Conservation (phyloP, 139 green algal genomes). For the Deuterostichococcus epilithicus region DNA sequence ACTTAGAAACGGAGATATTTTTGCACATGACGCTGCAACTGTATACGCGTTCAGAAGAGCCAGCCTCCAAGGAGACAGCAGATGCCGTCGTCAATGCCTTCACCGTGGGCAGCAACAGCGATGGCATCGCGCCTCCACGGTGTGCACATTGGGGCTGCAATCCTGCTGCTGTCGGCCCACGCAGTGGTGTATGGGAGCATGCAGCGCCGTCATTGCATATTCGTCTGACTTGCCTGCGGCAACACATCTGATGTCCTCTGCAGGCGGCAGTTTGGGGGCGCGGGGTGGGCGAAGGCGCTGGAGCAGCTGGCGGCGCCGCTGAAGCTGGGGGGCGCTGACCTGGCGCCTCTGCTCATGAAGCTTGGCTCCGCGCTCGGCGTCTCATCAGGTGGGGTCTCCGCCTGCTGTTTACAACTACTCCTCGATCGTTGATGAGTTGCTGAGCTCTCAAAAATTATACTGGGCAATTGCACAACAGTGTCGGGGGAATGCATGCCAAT, state of each 20-base stretch:
- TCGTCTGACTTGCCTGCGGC: too few relatives aligned
- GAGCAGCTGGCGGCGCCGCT: slow-evolving; percentile 51
- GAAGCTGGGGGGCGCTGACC: slow-evolving; percentile 54
- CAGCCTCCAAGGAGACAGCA: not conserved
- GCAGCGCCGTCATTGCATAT: too few relatives aligned
- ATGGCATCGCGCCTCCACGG: not conserved
- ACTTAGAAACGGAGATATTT: slow-evolving; percentile 86
- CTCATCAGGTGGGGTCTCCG: slow-evolving; percentile 9
- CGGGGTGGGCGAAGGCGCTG: not conserved
- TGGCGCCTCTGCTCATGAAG: slow-evolving; percentile 59
- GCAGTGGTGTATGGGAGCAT: too few relatives aligned
- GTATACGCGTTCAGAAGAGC: slow-evolving; percentile 8
- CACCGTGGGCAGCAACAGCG: not conserved
- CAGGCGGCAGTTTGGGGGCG: not conserved
- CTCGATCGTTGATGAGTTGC: too few relatives aligned
- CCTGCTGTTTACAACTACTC: too few relatives aligned
- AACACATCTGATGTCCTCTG: too few relatives aligned
- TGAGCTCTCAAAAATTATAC: too few relatives aligned
- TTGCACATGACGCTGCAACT: slow-evolving; percentile 68
- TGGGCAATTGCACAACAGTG: too few relatives aligned
- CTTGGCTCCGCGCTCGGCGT: slow-evolving; percentile 55
- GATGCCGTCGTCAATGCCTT: not conserved
- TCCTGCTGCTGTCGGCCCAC: too few relatives aligned
- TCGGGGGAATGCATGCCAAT: too few relatives aligned
- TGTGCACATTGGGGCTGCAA: too few relatives aligned